These are phyloP conservation scores for Botrytis fabae DNA, from an alignment of 2,329 filamentous ascomycete genomes.

Conservation along the genomic window DNA sequence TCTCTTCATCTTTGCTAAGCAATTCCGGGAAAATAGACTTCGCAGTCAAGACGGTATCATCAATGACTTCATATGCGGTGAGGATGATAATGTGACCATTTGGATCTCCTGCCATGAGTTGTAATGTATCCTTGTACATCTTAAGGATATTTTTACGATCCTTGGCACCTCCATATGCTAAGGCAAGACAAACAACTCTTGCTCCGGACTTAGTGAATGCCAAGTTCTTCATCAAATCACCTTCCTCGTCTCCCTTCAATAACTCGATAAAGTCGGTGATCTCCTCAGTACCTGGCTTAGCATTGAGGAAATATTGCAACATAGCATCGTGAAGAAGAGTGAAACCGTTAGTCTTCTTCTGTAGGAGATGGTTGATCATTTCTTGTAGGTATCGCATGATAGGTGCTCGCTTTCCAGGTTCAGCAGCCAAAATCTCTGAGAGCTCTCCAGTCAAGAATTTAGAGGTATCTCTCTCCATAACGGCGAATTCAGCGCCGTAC, in stretches of 20 bases:
- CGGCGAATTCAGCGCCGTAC: slow-evolving; percentile 91
- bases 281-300: slow-evolving; percentile 75
- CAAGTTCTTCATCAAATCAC: slow-evolving; percentile 90
- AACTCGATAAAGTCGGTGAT: slow-evolving; percentile 85
- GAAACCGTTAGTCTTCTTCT: slow-evolving; percentile 96
- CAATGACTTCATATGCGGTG: slow-evolving; percentile 84
- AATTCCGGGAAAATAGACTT: slow-evolving; percentile 89
- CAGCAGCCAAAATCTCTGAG: slow-evolving; percentile 68
- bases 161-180: slow-evolving; percentile 86
- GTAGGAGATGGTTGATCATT: slow-evolving; percentile 87
- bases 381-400: slow-evolving; percentile 85
- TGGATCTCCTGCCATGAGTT: slow-evolving; percentile 78
- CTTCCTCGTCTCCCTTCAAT: slow-evolving; percentile 86
- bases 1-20: slow-evolving; percentile 67
- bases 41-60: slow-evolving; percentile 85
- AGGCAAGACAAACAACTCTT: slow-evolving; percentile 73
- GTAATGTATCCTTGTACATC: slow-evolving; percentile 86
- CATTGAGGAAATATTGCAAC: slow-evolving; percentile 90
- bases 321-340: slow-evolving; percentile 98
- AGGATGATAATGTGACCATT: slow-evolving; percentile 81
- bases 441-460: slow-evolving; percentile 61
- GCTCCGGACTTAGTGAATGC: slow-evolving; percentile 92
- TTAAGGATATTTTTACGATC: slow-evolving; percentile 87
- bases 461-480: slow-evolving; percentile 65
- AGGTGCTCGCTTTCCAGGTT: slow-evolving; percentile 81